phyloP scores from a whole-genome alignment of 345 rosid genomes.

The Aquilaria malaccensis region DNA sequence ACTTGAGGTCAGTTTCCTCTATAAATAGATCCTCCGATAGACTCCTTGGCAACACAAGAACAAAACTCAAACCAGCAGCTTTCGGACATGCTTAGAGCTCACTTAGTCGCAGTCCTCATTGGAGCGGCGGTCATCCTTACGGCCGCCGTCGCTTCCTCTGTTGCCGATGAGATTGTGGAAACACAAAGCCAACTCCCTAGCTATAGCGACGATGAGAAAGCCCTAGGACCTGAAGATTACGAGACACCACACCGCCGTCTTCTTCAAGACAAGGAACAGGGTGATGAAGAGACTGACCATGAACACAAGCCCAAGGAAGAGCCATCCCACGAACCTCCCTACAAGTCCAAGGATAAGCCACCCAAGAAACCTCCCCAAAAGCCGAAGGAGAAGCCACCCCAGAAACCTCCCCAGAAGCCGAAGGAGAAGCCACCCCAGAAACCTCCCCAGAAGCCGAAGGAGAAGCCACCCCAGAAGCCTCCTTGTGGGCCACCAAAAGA shows the following conservation, averaged over 20 bases:
- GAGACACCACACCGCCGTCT: background rate
- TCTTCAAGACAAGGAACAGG: background rate
- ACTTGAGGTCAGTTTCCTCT: background rate
- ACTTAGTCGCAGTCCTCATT: slow-evolving; percentile 2
- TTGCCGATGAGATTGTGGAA: too few species aligned
- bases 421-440: slow-evolving; percentile 5
- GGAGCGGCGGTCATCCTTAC: slow-evolving; percentile 6
- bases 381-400: background rate
- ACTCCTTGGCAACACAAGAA: too few species aligned
- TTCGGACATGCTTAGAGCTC: background rate
- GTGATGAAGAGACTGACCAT: background rate
- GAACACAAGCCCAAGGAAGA: too few species aligned
- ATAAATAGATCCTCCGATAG: background rate
- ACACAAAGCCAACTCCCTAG: background rate
- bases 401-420: slow-evolving; percentile 6
- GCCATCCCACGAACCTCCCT: too few species aligned
- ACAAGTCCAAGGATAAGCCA: background rate
- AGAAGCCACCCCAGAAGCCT: background rate
- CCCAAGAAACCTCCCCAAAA: background rate
- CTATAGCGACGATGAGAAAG: background rate
- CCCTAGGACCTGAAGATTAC: background rate
- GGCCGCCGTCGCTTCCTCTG: background rate
- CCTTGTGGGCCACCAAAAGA: slow-evolving; percentile 4
- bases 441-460: slow-evolving; percentile 2
- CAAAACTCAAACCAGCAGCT: background rate